Evolutionary conservation across 805 yeast species (phyloP), one percentile per base, ranked within the genome.

Genomic region (Ogataea ramenticola): DNA sequence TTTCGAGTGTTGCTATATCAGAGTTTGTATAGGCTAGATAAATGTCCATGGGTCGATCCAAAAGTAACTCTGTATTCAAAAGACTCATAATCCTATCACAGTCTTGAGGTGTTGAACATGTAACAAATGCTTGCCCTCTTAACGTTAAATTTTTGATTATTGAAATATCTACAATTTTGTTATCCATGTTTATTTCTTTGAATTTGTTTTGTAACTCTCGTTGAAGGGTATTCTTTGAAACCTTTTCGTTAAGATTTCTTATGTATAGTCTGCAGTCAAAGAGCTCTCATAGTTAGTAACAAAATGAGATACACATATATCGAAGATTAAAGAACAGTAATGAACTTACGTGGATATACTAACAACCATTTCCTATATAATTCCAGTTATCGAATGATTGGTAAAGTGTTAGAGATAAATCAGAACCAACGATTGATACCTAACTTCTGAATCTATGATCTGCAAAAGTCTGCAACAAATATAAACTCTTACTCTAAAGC

Each of bases 61-160:
- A 70, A 12, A 83, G 43, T 19, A 62, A 62, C 27, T 52, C 47
- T 14, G 71, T 68, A 39, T 76, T 65, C 33, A 74, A 50, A 16
- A 55, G 61, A n/a, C 65, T 63, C 3, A 73, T 55, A 0, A 83
- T 84, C 35, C 55, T 53, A 3, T 56, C 45, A 1, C 89, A 80
- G 5, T 65, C 60, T 3, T 66, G 65, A 1, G 54, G 52, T 17
- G 59, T 55, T 3, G 64, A 68, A 42, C 80, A 77, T 0, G 86
- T 76, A 6, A 87, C 70, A 58, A 86, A 87, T 1, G 95, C 96
- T 60, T 87, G 96, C 2, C 96, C 96, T 45, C 82, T 72, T 74
- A 82, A 70, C 48, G 69, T 72, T n/a, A 86, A 53, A 50, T 78
- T 81, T 46, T 73, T 74, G 45, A 77, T 79, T 1, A 86, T 77